Evolutionary conservation across 192 early-diverging fungal species (phyloP), one percentile per base, ranked within the genome.

Genomic region (Entomortierella chlamydospora): DNA sequence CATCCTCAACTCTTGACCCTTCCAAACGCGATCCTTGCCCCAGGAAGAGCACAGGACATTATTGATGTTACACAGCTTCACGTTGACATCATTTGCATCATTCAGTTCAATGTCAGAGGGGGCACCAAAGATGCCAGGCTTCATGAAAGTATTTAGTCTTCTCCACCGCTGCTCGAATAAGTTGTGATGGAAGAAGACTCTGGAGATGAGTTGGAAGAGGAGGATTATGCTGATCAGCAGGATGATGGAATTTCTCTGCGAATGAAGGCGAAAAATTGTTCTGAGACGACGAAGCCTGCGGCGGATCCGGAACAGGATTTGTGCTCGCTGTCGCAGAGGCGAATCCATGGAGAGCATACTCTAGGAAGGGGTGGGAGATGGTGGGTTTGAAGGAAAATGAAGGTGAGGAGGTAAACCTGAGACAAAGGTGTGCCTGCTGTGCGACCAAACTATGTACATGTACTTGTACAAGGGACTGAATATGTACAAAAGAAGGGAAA

Each of bases 71-170:
- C 73, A 77, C 10, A 77, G 65, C 60, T 77, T 49, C 1, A 77
- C 60, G 1, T 30, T 47, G 30, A 77, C 34, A 43, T 51, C 43
- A 3, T 52, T 29, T 17, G 13, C 29, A 1, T 25, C 23, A 52
- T 68, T 57, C 10, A 61, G 33, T 3, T 57, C 53, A 9, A 63
- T n/a, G 10, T 77, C 66, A 2, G 73, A 59, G 2, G 73, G 64
- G 0, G 64, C 73, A n/a, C 73, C 73, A 37, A 77, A 23, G 25
- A 62, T 77, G 8, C 73, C 73, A 0, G 64, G 65, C 23, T 68
- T 26, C 15, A 49, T 56, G 66, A 57, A 68, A 4, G 13, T 17
- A 33, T 57, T 51, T 0, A 77, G 66, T 5, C 33, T 28, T 17
- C 42, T 15, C 73, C 73, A 68, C 41, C 73, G 58, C 15, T 62